Conservation (phyloP, 768 basidiomycete genomes). For the Rhizopogon roseolus region DNA sequence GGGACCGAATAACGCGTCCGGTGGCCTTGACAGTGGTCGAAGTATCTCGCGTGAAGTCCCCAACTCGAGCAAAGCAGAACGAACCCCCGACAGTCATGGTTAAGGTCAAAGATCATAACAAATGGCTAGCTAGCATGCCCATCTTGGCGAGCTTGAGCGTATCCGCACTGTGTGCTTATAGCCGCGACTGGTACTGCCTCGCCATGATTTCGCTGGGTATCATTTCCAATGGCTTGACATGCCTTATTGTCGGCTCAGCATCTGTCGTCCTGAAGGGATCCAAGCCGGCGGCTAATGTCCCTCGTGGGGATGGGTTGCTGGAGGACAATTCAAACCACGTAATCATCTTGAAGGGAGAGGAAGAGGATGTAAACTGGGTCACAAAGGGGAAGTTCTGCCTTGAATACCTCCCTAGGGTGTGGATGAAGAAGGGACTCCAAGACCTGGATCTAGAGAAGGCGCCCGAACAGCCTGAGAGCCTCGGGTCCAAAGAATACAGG, state of each 20-base stretch:
- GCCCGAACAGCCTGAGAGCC: no score
- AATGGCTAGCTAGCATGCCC: conserved; percentile 14
- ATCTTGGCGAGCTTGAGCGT: conserved; percentile 18
- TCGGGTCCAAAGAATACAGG: background rate
- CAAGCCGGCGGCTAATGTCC: conserved; percentile 17
- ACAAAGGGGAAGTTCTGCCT: conserved; percentile 28
- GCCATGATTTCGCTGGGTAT: conserved; percentile 27
- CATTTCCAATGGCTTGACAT: conserved; percentile 25
- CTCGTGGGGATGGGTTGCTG: conserved; percentile 26
- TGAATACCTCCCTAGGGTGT: conserved; percentile 7
- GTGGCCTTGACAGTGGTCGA: conserved; percentile 12
- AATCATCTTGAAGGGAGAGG: conserved; percentile 23
- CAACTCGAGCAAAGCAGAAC: background rate
- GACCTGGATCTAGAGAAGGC: background rate
- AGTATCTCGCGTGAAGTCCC: conserved; percentile 3
- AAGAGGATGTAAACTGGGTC: conserved; percentile 22
- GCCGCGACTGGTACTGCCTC: conserved; percentile 19
- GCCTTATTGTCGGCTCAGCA: conserved; percentile 21
- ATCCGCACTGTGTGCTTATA: conserved; percentile 14
- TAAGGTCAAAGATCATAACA: conserved; percentile 3
- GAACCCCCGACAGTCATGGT: conserved; percentile 8
- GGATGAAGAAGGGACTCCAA: background rate
- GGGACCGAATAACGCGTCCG: background rate
- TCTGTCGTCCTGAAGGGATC: conserved; percentile 16
- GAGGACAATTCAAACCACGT: conserved; percentile 8